Evolutionary conservation across 2,329 filamentous ascomycete genomes (phyloP), one percentile per base, ranked within the genome.

Genomic region (Diaporthe velutina): DNA sequence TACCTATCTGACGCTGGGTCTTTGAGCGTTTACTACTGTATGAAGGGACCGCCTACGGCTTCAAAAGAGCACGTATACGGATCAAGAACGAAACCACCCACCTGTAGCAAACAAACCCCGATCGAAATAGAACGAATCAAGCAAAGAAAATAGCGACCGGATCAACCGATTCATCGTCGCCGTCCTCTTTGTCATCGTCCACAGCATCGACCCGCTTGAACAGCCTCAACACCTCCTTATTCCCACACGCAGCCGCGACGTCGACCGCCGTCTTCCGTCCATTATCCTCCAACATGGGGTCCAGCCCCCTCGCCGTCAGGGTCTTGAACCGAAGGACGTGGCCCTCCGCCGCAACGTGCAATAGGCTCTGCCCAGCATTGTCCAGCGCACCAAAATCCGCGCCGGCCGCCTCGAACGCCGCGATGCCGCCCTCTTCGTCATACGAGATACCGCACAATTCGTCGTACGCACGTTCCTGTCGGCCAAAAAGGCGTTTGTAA

Each of bases 381-480:
- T 54, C 50, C 50, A 54, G 25, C 25, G 50, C 25, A 8, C 50
- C n/a, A 12, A 54, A 54, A 3, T 54, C 50, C 50, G 50, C 50
- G n/a, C 50, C 50, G n/a, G 50, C 50, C 25, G 50, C 50, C 50
- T 54, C 50, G 50, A 54, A 54, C 50, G 50, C 50, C 50, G 50
- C 50, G 50, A 54, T 28, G 6, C 50, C 50, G 25, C 50, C n/a
- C 25, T 28, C 50, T 30, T 54, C 50, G 50, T 54, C 50, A 5
- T 54, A 54, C 25, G 42, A 42, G 48, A 52, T 52, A 7, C 48
- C 48, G 48, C n/a, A 4, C n/a, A 1, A 8, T 52, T 52, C 48
- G 48, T 52, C 48, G 48, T 52, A 52, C 48, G 15, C 40, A 42
- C 40, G 40, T 1, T 2, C 1, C 50, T 54, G 12, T 30, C 12